Evolutionary conservation across 2,329 filamentous ascomycete species (phyloP).

Genomic region (Ophiostoma montium): DNA sequence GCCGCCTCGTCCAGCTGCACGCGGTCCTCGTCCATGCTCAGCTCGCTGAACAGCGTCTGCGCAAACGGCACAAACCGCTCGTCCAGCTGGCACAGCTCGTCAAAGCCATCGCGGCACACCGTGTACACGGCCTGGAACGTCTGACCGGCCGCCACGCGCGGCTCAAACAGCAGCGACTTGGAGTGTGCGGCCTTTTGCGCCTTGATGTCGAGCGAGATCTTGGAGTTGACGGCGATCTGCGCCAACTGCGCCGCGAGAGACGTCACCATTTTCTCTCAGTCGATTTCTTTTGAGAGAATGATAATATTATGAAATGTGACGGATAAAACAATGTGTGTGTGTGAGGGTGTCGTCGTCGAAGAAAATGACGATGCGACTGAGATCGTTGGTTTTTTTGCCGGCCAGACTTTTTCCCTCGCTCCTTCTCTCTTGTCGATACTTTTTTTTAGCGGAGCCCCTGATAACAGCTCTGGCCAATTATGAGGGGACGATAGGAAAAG

Average conservation of each 20-base stretch:
- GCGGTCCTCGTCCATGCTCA: slow-evolving; percentile 81
- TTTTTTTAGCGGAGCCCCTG: slow-evolving; percentile 5
- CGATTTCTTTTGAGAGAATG: no score
- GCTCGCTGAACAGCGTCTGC: slow-evolving; percentile 76
- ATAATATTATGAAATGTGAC: no score
- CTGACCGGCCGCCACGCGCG: slow-evolving; percentile 70
- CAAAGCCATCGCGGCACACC: slow-evolving; percentile 77
- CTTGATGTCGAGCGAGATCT: slow-evolving; percentile 81
- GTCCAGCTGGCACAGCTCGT: slow-evolving; percentile 83
- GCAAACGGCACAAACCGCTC: slow-evolving; percentile 60
- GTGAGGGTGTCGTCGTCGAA: neutral
- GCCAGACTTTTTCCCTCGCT: slow-evolving; percentile 4
- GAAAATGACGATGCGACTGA: neutral
- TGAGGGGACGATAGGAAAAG: neutral
- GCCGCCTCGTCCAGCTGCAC: slow-evolving; percentile 69
- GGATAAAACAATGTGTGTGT: neutral
- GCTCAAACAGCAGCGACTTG: slow-evolving; percentile 89
- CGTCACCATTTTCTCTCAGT: slow-evolving; percentile 22
- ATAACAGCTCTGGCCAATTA: slow-evolving; percentile 8
- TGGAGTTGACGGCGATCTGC: slow-evolving; percentile 79
- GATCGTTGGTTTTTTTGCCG: neutral
- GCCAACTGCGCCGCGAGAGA: slow-evolving; percentile 88
- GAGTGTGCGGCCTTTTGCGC: slow-evolving; percentile 84
- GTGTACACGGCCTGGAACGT: slow-evolving; percentile 81
- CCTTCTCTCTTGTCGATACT: slow-evolving; percentile 4